Percentiles rank a stretch among this genome's conserved stretches.
Conservation (phyloP, 495 filamentous ascomycete species). For the Hyaloscypha bicolor region DNA sequence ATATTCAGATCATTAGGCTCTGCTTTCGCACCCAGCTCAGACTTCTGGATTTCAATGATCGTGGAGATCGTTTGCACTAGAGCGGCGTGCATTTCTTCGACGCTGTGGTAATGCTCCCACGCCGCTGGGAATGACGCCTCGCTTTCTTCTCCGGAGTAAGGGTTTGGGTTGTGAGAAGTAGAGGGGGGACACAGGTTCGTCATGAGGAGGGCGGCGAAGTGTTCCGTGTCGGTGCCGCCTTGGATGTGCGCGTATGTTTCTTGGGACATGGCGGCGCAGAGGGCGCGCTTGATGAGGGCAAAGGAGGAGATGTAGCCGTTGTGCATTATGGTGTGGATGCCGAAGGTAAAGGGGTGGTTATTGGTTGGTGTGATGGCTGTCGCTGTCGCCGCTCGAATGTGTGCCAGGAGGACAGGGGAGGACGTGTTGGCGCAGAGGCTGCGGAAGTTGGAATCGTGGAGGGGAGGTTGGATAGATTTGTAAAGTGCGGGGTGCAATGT, state of each 20-base stretch:
- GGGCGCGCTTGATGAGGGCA: constrained; percentile 40
- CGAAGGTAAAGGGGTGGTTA: constrained; percentile 55
- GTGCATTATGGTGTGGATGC: constrained; percentile 53
- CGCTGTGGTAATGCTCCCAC: constrained; percentile 43
- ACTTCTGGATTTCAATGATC: constrained; percentile 44
- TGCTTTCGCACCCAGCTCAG: constrained; percentile 38
- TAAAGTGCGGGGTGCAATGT: constrained; percentile 46
- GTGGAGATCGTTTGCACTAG: constrained; percentile 43
- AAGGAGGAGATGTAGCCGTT: constrained; percentile 51
- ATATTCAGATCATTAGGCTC: constrained; percentile 46
- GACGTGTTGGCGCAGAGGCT: constrained; percentile 45
- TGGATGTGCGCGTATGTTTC: constrained; percentile 47
- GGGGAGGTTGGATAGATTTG: constrained; percentile 48
- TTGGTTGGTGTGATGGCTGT: constrained; percentile 47
- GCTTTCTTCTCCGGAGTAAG: constrained; percentile 10
- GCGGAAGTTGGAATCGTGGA: constrained; percentile 52
- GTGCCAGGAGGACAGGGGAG: constrained; percentile 44
- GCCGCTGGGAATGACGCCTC: constrained; percentile 17
- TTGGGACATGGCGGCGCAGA: constrained; percentile 41
- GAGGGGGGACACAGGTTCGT: constrained; percentile 42
- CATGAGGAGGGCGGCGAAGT: constrained; percentile 53
- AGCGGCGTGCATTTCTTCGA: constrained; percentile 42
- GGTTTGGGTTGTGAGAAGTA: constrained; percentile 12
- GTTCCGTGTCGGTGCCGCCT: constrained; percentile 53
- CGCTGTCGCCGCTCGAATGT: constrained; percentile 47